Conservation (phyloP, 2,329 filamentous ascomycete genomes). For the Trichoderma atroviride region DNA sequence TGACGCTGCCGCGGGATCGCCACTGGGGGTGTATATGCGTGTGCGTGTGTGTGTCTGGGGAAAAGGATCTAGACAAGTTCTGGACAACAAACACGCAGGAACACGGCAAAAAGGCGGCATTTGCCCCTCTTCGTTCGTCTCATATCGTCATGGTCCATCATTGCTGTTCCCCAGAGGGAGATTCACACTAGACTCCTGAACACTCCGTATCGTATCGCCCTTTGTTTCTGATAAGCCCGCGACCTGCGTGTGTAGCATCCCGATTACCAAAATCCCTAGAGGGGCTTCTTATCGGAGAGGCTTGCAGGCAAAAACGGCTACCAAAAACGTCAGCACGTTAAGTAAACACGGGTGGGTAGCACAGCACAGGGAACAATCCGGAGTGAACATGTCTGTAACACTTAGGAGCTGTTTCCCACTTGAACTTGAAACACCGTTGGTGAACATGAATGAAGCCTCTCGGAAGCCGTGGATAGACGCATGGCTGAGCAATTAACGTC, state of each 20-base stretch:
- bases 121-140: neutral
- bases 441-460: neutral
- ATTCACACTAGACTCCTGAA: neutral
- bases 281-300: slow-evolving; percentile 1
- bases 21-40: slow-evolving; percentile 5
- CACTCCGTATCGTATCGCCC: neutral
- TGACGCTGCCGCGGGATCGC: slow-evolving; percentile 24
- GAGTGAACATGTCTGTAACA: neutral
- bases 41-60: neutral
- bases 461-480: neutral
- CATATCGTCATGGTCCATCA: neutral
- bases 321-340: neutral
- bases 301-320: neutral
- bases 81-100: neutral
- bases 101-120: neutral
- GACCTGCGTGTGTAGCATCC: neutral
- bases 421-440: neutral
- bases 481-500: neutral
- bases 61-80: neutral
- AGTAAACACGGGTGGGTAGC: neutral
- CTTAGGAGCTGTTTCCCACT: neutral
- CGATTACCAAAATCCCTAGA: neutral
- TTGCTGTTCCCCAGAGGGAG: neutral
- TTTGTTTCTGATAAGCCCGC: neutral
- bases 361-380: neutral